Percentiles rank a stretch among this genome's conserved stretches.
These are phyloP conservation scores for Ceratobasidium sp. DNA, from an alignment of 1,284 basidiomycete species.

Conservation along the genomic window DNA sequence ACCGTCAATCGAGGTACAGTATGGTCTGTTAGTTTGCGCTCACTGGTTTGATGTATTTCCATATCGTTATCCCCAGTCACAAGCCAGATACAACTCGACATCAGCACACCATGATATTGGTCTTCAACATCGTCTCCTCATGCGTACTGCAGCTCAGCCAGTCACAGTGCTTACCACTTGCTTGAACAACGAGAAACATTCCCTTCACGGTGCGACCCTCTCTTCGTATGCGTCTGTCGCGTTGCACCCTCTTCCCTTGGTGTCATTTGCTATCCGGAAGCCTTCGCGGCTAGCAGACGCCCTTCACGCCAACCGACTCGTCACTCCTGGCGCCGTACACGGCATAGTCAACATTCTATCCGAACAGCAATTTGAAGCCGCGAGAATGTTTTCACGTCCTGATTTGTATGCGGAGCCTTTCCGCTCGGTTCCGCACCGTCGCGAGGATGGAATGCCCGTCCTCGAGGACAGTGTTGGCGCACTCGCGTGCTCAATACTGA, in stretches of 20 bases:
- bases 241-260: slow-evolving; percentile 82
- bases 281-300: slow-evolving; percentile 82
- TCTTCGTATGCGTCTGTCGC: slow-evolving; percentile 93
- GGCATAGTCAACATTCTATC: slow-evolving; percentile 75
- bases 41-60: background rate
- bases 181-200: slow-evolving; percentile 12
- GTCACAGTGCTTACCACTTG: slow-evolving; percentile 30
- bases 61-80: background rate
- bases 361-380: slow-evolving; percentile 61
- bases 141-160: slow-evolving; percentile 35
- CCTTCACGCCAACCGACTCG: slow-evolving; percentile 54
- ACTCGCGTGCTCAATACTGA: slow-evolving; percentile 60
- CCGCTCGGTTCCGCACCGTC: slow-evolving; percentile 49
- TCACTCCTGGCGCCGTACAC: slow-evolving; percentile 48
- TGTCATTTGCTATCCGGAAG: slow-evolving; percentile 86
- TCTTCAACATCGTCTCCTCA: slow-evolving; percentile 14
- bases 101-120: background rate
- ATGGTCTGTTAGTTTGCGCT: background rate
- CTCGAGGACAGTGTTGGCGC: slow-evolving; percentile 64
- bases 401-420: slow-evolving; percentile 69
- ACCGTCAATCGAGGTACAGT: background rate
- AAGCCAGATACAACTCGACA: background rate
- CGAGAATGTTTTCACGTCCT: slow-evolving; percentile 66
- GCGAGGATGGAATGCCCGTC: slow-evolving; percentile 63
- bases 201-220: slow-evolving; percentile 82